Percentiles rank a stretch among this genome's conserved stretches.
phyloP scores from a whole-genome alignment of 176 grass and related monocot genomes.

The Ananas comosus region DNA sequence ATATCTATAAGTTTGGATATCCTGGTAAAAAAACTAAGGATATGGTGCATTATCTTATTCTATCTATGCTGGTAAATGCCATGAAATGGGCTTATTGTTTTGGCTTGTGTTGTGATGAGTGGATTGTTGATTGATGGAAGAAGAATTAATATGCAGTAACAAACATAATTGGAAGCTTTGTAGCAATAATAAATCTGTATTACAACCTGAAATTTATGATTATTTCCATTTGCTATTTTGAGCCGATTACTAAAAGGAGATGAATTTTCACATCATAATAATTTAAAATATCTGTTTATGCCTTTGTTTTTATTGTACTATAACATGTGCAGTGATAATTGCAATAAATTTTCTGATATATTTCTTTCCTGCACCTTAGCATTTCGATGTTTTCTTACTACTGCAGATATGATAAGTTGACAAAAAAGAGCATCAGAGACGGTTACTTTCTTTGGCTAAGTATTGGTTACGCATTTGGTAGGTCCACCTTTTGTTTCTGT shows the following conservation, averaged over 20 bases:
- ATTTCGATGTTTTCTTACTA: not conserved
- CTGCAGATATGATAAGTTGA: conserved; percentile 56
- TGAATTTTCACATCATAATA: not conserved
- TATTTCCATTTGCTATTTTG: not conserved
- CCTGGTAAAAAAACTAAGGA: too few relatives aligned
- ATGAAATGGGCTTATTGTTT: too few relatives aligned
- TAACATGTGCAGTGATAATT: not conserved
- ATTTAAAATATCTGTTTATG: not conserved
- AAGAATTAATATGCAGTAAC: not conserved
- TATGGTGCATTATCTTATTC: too few relatives aligned
- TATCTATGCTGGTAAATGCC: too few relatives aligned
- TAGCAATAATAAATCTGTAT: not conserved
- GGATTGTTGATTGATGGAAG: not conserved
- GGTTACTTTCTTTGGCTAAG: conserved; percentile 66
- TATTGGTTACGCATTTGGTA: conserved; percentile 69
- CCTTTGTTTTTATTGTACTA: too few relatives aligned
- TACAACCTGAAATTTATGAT: not conserved
- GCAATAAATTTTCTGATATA: not conserved
- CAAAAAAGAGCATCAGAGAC: conserved; percentile 43
- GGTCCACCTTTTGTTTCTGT: conserved; percentile 10
- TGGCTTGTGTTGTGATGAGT: too few relatives aligned
- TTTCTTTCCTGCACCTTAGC: not conserved
- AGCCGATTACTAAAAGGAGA: not conserved
- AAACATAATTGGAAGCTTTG: not conserved
- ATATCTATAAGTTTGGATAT: too few relatives aligned